Evolutionary conservation across 2,329 filamentous ascomycete species (phyloP).

Genomic region (Arthrinium phaeospermum): DNA sequence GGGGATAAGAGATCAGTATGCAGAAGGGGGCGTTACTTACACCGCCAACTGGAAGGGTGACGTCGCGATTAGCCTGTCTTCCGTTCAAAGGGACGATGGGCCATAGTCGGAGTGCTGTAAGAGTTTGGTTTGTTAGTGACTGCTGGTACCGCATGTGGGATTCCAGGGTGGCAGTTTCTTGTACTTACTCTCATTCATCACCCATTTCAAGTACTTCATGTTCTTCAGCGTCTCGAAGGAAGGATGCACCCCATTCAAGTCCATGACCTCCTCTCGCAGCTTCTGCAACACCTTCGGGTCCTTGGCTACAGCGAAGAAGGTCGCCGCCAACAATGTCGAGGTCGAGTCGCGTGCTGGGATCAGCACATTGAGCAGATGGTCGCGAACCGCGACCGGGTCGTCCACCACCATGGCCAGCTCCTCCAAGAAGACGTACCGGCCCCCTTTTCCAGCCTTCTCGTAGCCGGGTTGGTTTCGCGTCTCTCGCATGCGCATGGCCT

Average conservation of each 20-base stretch:
- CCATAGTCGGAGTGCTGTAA: constrained; percentile 47
- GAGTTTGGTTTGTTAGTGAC: neutral
- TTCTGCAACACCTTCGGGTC: constrained; percentile 49
- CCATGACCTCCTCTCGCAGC: constrained; percentile 50
- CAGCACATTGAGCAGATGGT: constrained; percentile 60
- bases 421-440: constrained; percentile 61
- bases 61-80: constrained; percentile 47
- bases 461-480: constrained; percentile 62
- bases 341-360: constrained; percentile 65
- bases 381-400: constrained; percentile 53
- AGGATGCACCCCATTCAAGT: constrained; percentile 50
- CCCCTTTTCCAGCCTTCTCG: constrained; percentile 50
- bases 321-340: constrained; percentile 54
- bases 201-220: constrained; percentile 64
- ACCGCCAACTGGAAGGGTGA: constrained; percentile 43
- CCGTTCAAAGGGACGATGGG: constrained; percentile 51
- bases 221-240: constrained; percentile 63
- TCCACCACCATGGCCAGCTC: constrained; percentile 71
- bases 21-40: constrained; percentile 25
- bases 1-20: neutral
- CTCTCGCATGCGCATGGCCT: constrained; percentile 16
- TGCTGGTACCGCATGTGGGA: neutral
- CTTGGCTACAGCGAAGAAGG: constrained; percentile 53
- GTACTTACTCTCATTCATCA: constrained; percentile 51
- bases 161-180: no score